phyloP scores from a whole-genome alignment of 1,284 basidiomycete species.

The Cutaneotrichosporon spelunceum region DNA sequence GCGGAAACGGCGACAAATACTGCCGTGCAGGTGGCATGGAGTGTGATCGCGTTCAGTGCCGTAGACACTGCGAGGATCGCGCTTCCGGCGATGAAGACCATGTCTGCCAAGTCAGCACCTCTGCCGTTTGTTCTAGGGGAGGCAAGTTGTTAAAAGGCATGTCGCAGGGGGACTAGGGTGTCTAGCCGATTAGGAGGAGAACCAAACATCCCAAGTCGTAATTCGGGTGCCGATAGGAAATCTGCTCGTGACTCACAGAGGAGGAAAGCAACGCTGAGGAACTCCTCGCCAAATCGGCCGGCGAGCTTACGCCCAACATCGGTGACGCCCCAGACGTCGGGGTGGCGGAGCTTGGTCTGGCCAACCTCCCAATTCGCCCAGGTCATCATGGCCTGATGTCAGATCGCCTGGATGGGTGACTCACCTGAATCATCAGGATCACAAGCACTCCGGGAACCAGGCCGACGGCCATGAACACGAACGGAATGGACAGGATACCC shows the following conservation, averaged over 20 bases:
- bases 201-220: background rate
- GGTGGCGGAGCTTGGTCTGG: conserved; percentile 27
- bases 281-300: conserved; percentile 26
- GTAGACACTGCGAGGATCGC: conserved; percentile 10
- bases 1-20: conserved; percentile 34
- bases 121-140: no score
- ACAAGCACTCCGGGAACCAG: conserved; percentile 33
- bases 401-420: conserved; percentile 34
- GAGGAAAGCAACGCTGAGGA: conserved; percentile 6
- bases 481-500: conserved; percentile 36
- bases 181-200: background rate
- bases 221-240: no score
- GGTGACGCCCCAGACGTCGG: conserved; percentile 24
- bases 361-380: conserved; percentile 12
- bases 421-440: conserved; percentile 28
- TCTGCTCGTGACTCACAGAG: conserved; percentile 2
- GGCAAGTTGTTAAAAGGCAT: no score
- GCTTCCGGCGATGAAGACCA: conserved; percentile 11
- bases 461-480: conserved; percentile 29
- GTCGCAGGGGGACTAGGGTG: no score
- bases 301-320: conserved; percentile 25
- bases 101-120: background rate
- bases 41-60: conserved; percentile 14
- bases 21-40: conserved; percentile 38
- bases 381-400: conserved; percentile 5